A percentile compares a stretch with the other conserved stretches of the same genome.
Evolutionary conservation across 441 rosid genomes (phyloP).

Genomic region (Corymbia citriodora): DNA sequence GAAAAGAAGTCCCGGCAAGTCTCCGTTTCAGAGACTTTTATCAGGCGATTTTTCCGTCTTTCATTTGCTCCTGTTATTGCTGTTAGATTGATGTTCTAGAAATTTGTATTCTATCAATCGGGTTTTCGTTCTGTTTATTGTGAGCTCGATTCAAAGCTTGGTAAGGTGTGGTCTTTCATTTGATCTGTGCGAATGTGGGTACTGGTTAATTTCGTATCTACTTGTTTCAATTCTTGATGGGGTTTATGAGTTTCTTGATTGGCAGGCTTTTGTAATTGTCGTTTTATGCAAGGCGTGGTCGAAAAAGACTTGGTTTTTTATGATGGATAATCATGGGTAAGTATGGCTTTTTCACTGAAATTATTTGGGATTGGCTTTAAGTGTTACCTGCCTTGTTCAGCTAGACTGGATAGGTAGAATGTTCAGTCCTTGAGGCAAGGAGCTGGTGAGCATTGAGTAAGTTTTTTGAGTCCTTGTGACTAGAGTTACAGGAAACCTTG

Average conservation of each 20-base stretch:
- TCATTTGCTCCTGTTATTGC: neutral
- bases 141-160: neutral
- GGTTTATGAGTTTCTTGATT: neutral
- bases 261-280: neutral
- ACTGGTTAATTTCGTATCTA: neutral
- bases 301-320: neutral
- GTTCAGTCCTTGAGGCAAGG: neutral
- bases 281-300: accelerated
- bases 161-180: neutral
- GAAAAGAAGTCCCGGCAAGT: neutral
- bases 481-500: neutral
- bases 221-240: neutral
- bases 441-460: neutral
- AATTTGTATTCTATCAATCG: neutral
- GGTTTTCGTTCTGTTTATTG: neutral
- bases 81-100: neutral
- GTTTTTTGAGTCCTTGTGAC: accelerated
- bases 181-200: neutral
- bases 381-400: neutral
- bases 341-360: neutral
- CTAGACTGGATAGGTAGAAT: neutral
- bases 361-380: neutral
- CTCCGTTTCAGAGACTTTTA: neutral
- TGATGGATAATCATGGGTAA: neutral
- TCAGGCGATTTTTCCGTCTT: accelerated